These are phyloP conservation scores for Ustilago sp. DNA, from an alignment of 1,284 basidiomycete species.

Conservation along the genomic window DNA sequence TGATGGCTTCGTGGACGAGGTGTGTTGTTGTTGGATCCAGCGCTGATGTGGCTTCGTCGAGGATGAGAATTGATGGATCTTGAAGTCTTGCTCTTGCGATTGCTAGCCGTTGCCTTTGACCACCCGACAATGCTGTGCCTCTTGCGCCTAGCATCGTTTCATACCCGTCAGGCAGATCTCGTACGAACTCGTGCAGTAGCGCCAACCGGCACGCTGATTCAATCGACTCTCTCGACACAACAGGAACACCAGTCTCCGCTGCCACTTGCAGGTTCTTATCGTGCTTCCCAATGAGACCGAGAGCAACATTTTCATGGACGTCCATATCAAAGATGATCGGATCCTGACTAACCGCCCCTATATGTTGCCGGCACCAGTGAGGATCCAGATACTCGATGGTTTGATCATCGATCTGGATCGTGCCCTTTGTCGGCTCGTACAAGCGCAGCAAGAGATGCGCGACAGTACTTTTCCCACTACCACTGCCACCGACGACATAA, in stretches of 20 bases:
- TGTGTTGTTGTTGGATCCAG: conserved; percentile 88
- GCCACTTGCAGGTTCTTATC: not conserved
- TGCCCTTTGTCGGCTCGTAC: conserved; percentile 73
- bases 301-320: conserved; percentile 88
- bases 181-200: conserved; percentile 87
- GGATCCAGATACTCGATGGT: conserved; percentile 79
- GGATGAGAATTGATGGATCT: conserved; percentile 88
- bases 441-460: conserved; percentile 83
- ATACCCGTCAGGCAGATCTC: conserved; percentile 85
- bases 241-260: conserved; percentile 42
- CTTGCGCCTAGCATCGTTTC: conserved; percentile 80
- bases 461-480: conserved; percentile 92
- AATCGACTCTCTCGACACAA: conserved; percentile 75
- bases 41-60: conserved; percentile 96
- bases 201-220: conserved; percentile 85
- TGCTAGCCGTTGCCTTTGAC: conserved; percentile 91
- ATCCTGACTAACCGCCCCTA: conserved; percentile 82
- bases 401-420: conserved; percentile 84
- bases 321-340: conserved; percentile 83
- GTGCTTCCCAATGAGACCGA: conserved; percentile 73
- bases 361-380: conserved; percentile 78
- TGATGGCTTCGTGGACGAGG: conserved; percentile 88
- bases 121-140: conserved; percentile 85
- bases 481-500: conserved; percentile 90
- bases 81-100: conserved; percentile 88